These are phyloP conservation scores for Termitomyces sp. DNA, from an alignment of 768 basidiomycete genomes.

Conservation along the genomic window DNA sequence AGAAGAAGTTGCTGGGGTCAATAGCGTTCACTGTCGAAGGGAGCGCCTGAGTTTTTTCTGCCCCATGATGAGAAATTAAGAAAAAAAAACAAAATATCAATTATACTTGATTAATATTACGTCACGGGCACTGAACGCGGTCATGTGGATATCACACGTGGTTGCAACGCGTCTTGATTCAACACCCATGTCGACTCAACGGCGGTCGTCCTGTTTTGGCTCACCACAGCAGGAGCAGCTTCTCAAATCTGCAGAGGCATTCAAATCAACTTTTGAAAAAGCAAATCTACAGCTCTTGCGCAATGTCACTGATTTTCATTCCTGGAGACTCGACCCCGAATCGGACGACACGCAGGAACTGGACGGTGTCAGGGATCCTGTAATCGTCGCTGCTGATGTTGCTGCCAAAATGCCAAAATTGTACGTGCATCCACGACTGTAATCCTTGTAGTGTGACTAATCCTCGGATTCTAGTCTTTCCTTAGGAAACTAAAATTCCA, in stretches of 20 bases:
- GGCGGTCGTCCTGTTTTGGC: slow-evolving; percentile 14
- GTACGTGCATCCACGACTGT: slow-evolving; percentile 33
- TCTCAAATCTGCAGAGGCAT: slow-evolving; percentile 29
- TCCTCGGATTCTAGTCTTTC: slow-evolving; percentile 46
- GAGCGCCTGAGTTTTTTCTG: slow-evolving; percentile 35
- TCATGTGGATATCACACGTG: slow-evolving; percentile 6
- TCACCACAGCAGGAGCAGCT: slow-evolving; percentile 31
- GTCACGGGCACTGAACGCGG: neutral
- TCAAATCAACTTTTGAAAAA: slow-evolving; percentile 32
- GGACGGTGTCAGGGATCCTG: slow-evolving; percentile 44
- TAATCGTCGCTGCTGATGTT: slow-evolving; percentile 55
- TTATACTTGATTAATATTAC: neutral
- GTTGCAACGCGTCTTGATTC: slow-evolving; percentile 4
- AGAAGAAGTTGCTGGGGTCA: too few relatives aligned
- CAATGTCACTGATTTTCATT: slow-evolving; percentile 33
- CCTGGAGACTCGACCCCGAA: slow-evolving; percentile 32
- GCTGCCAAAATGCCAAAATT: slow-evolving; percentile 54
- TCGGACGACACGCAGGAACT: slow-evolving; percentile 32
- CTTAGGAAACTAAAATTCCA: slow-evolving; percentile 84
- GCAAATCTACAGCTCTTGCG: slow-evolving; percentile 35
- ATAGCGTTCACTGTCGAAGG: too few relatives aligned
- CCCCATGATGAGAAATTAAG: slow-evolving; percentile 31
- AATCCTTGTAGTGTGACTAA: neutral
- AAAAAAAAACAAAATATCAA: neutral
- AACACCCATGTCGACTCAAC: slow-evolving; percentile 6